A percentile compares a stretch with the other conserved stretches of the same genome.
Conservation (phyloP, 176 grass and related monocot species). For the Poa annua region DNA sequence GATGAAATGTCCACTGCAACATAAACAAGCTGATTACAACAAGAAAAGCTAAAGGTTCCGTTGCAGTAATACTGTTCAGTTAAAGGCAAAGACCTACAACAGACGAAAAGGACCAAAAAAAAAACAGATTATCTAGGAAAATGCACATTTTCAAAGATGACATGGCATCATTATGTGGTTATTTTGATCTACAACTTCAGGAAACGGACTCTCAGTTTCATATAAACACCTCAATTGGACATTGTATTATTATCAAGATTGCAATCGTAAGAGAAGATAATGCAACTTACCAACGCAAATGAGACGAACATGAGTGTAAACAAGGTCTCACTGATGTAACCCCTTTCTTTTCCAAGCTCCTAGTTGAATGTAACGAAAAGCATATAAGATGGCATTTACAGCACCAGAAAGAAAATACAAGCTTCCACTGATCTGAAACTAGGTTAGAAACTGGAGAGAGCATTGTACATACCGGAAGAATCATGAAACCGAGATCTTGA, state of each 20-base stretch:
- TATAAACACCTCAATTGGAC: not conserved
- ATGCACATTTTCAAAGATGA: not conserved
- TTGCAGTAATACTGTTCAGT: not conserved
- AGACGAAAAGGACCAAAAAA: not conserved
- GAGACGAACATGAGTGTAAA: conserved; percentile 75
- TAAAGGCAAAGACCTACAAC: not conserved
- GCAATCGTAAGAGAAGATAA: not conserved
- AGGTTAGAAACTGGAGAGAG: not conserved
- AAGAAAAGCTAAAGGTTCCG: not conserved
- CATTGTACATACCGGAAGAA: conserved; percentile 71
- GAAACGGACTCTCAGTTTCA: not conserved
- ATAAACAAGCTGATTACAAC: not conserved
- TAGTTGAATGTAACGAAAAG: conserved; percentile 35
- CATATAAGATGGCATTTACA: conserved; percentile 5
- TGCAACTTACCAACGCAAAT: conserved; percentile 66
- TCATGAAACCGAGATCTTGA: conserved; percentile 85
- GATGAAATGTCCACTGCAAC: conserved; percentile 90
- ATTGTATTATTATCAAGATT: not conserved
- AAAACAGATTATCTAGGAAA: not conserved
- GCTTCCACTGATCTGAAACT: not conserved
- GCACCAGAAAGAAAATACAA: not conserved
- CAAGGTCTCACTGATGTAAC: conserved; percentile 78
- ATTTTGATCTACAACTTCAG: not conserved
- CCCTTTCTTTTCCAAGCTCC: conserved; percentile 83
- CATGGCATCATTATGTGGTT: not conserved